These are phyloP conservation scores for Linanthus parryae DNA, from an alignment of 148 eudicot species.

Conservation along the genomic window DNA sequence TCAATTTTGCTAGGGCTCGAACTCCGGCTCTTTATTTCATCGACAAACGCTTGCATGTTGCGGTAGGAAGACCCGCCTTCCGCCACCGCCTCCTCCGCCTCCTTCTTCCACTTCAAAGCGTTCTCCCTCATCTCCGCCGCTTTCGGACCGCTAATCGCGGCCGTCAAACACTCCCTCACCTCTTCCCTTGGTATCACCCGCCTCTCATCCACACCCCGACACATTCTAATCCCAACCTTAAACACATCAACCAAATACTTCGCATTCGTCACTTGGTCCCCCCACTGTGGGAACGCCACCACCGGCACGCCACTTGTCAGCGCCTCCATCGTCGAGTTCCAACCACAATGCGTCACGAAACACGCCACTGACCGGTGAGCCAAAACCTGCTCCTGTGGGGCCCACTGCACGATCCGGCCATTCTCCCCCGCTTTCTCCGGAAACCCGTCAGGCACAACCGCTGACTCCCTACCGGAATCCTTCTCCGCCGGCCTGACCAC, in stretches of 20 bases:
- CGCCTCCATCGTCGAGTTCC: slow-evolving; percentile 85
- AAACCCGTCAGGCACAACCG: slow-evolving; percentile 46
- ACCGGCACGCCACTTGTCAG: slow-evolving; percentile 63
- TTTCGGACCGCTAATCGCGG: slow-evolving; percentile 37
- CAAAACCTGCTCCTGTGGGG: slow-evolving; percentile 59
- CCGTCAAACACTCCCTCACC: slow-evolving; percentile 47
- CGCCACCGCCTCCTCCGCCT: slow-evolving; percentile 45
- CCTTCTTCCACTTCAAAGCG: slow-evolving; percentile 49
- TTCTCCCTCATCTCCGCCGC: slow-evolving; percentile 49
- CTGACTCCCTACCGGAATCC: slow-evolving; percentile 13
- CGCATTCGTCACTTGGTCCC: slow-evolving; percentile 81
- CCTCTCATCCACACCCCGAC: slow-evolving; percentile 56
- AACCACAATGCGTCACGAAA: slow-evolving; percentile 84
- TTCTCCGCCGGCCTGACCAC: slow-evolving; percentile 56
- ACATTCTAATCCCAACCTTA: slow-evolving; percentile 45
- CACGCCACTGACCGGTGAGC: slow-evolving; percentile 66
- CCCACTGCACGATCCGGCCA: slow-evolving; percentile 60
- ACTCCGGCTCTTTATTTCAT: slow-evolving; percentile 36
- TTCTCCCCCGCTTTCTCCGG: slow-evolving; percentile 52
- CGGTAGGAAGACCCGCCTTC: slow-evolving; percentile 64
- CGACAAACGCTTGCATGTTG: slow-evolving; percentile 49
- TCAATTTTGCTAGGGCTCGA: too few species aligned
- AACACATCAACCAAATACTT: slow-evolving; percentile 65
- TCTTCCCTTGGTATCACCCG: slow-evolving; percentile 42
- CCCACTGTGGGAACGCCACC: slow-evolving; percentile 80